These are phyloP conservation scores for Rachicladosporium sp. DNA, from an alignment of 2,329 filamentous ascomycete genomes.

Conservation along the genomic window DNA sequence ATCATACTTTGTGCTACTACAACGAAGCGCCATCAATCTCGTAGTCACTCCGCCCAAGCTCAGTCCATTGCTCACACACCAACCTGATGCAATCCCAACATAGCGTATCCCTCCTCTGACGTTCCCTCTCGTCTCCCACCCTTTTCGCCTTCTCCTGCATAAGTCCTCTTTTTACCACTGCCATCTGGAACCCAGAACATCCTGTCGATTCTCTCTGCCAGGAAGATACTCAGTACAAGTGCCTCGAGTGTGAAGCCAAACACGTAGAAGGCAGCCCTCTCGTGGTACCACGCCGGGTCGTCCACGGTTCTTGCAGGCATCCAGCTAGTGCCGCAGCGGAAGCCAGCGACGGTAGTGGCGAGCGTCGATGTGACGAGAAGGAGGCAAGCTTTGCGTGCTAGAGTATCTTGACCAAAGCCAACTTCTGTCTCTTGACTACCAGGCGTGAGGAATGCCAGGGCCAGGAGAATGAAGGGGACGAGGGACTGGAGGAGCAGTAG, in stretches of 20 bases:
- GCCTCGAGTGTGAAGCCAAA: constrained; percentile 20
- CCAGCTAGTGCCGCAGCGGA: constrained; percentile 18
- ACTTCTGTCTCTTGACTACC: neutral
- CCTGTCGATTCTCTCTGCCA: constrained; percentile 15
- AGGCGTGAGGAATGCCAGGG: constrained; percentile 8
- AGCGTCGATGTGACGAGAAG: constrained; percentile 11
- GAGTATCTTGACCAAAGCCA: constrained; percentile 3
- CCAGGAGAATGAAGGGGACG: constrained; percentile 13
- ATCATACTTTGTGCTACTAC: too few relatives aligned
- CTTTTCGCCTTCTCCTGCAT: too few relatives aligned
- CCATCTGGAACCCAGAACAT: constrained; percentile 20
- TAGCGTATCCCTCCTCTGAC: too few relatives aligned
- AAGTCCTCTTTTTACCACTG: constrained; percentile 10
- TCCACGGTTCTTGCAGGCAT: constrained; percentile 10
- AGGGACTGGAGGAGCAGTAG: constrained; percentile 14
- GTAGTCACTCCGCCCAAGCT: too few relatives aligned
- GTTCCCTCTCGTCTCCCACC: too few relatives aligned
- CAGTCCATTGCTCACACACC: too few relatives aligned
- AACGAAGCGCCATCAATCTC: too few relatives aligned
- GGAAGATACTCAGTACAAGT: constrained; percentile 17
- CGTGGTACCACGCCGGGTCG: constrained; percentile 21
- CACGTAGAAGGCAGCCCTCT: constrained; percentile 18
- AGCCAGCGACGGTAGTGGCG: constrained; percentile 13
- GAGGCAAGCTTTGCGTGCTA: constrained; percentile 11
- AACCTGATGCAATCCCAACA: too few relatives aligned